Percentiles rank a stretch among this genome's conserved stretches.
Evolutionary conservation across 768 basidiomycete species (phyloP).

Genomic region (Suillus occidentalis): DNA sequence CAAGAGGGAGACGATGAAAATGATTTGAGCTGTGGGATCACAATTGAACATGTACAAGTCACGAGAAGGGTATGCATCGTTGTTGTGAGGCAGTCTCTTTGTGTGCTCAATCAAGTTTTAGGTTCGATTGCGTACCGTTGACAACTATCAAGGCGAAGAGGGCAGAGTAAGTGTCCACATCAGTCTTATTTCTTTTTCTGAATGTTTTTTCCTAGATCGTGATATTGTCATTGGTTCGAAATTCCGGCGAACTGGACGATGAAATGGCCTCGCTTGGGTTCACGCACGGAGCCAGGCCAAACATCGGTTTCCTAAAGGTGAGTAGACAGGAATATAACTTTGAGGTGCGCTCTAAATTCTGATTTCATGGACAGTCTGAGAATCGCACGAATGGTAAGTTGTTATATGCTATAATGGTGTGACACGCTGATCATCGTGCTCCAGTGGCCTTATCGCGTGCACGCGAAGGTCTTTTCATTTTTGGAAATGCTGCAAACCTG

Average conservation of each 20-base stretch:
- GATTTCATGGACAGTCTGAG: conserved; percentile 41
- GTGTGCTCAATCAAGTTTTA: conserved; percentile 21
- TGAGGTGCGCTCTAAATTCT: neutral
- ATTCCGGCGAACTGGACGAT: conserved; percentile 52
- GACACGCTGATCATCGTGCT: conserved; percentile 8
- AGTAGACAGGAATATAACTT: conserved; percentile 3
- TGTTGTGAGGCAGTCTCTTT: neutral
- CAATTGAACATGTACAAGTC: conserved; percentile 50
- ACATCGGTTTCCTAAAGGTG: conserved; percentile 77
- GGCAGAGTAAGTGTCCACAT: conserved; percentile 42
- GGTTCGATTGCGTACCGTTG: conserved; percentile 72
- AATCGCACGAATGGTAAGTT: conserved; percentile 56
- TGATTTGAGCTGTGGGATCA: conserved; percentile 12
- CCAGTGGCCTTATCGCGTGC: conserved; percentile 73
- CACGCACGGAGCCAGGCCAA: conserved; percentile 26
- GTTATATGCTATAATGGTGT: neutral
- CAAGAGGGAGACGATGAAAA: conserved; percentile 41
- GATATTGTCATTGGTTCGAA: conserved; percentile 74
- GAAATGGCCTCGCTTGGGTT: conserved; percentile 21
- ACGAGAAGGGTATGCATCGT: conserved; percentile 46
- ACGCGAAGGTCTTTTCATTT: conserved; percentile 68
- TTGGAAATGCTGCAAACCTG: conserved; percentile 65
- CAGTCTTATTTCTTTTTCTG: neutral
- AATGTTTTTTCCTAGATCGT: conserved; percentile 46
- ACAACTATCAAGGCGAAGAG: conserved; percentile 80